These are phyloP conservation scores for Aciculoconidium aculeatum DNA, from an alignment of 805 yeast genomes.

Conservation along the genomic window DNA sequence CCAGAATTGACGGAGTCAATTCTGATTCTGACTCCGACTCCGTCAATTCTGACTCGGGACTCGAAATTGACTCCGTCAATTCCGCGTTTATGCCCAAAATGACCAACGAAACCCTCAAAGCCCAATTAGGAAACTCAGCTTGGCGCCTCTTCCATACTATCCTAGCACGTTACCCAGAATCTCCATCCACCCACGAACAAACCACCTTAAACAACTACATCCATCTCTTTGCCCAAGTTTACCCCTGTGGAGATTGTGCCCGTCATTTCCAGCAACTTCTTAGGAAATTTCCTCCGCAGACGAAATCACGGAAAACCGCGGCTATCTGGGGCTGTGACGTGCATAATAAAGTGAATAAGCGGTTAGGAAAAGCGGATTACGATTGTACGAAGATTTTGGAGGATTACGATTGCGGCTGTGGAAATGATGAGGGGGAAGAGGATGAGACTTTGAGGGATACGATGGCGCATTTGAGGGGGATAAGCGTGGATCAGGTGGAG, in stretches of 20 bases:
- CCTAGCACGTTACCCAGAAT: conserved; percentile 85
- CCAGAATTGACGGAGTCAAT: conserved; percentile 6
- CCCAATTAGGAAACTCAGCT: conserved; percentile 84
- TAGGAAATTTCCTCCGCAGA: conserved; percentile 77
- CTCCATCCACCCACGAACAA: conserved; percentile 61
- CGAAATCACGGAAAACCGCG: conserved; percentile 68
- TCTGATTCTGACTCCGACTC: too few relatives aligned
- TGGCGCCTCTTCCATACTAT: conserved; percentile 92
- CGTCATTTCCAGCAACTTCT: conserved; percentile 75
- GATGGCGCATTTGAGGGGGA: conserved; percentile 38
- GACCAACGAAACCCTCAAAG: conserved; percentile 78
- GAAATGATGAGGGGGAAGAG: conserved; percentile 55
- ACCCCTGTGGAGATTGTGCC: conserved; percentile 98
- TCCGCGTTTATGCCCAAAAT: conserved; percentile 94
- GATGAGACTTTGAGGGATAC: conserved; percentile 36
- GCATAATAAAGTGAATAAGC: conserved; percentile 79
- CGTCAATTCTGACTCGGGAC: conserved; percentile 17
- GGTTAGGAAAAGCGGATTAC: conserved; percentile 62
- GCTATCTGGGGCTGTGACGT: conserved; percentile 95
- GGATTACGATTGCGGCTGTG: conserved; percentile 96
- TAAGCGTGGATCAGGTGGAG: conserved; percentile 40
- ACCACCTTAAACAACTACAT: conserved; percentile 60
- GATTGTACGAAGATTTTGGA: conserved; percentile 84
- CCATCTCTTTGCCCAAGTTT: conserved; percentile 77
- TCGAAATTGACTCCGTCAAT: too few relatives aligned